A percentile compares a stretch with the other conserved stretches of the same genome.
phyloP scores from a whole-genome alignment of 148 eudicot species.

The Diospyros lotus region DNA sequence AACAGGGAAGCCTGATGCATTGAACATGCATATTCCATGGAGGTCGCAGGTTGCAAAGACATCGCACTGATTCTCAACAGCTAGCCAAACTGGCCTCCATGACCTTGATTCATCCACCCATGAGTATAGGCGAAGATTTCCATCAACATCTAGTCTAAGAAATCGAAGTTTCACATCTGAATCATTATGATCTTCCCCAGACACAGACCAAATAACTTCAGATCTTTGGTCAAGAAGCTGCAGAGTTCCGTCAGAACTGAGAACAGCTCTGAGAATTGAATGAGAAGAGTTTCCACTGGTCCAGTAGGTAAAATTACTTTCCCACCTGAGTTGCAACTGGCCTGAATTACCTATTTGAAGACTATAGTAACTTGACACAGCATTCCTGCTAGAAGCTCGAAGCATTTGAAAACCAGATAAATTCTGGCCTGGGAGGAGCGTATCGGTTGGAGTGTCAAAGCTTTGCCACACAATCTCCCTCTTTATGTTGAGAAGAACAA shows the following conservation, averaged over 20 bases:
- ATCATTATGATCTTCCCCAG: conserved; percentile 53
- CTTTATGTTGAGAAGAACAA: conserved; percentile 39
- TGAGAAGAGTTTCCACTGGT: conserved; percentile 28
- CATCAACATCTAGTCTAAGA: conserved; percentile 61
- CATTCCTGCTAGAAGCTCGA: conserved; percentile 46
- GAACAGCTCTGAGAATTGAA: conserved; percentile 24
- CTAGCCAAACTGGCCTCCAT: conserved; percentile 62
- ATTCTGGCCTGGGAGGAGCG: conserved; percentile 52
- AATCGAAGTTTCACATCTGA: conserved; percentile 40
- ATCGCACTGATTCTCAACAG: conserved; percentile 59
- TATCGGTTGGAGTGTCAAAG: conserved; percentile 56
- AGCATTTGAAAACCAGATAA: conserved; percentile 32
- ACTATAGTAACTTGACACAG: conserved; percentile 53
- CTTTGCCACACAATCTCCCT: conserved; percentile 58
- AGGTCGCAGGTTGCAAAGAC: conserved; percentile 65
- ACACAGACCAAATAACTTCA: conserved; percentile 43
- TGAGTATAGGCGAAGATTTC: conserved; percentile 61
- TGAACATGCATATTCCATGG: conserved; percentile 40
- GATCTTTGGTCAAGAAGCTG: conserved; percentile 42
- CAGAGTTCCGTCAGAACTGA: conserved; percentile 39
- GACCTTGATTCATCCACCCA: conserved; percentile 37
- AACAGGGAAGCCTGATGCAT: conserved; percentile 28
- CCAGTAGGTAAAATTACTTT: conserved; percentile 43
- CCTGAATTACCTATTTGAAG: conserved; percentile 30
- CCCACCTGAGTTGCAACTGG: conserved; percentile 46